Conservation (phyloP, 768 basidiomycete species). For the Panaeolus papilionaceus region DNA sequence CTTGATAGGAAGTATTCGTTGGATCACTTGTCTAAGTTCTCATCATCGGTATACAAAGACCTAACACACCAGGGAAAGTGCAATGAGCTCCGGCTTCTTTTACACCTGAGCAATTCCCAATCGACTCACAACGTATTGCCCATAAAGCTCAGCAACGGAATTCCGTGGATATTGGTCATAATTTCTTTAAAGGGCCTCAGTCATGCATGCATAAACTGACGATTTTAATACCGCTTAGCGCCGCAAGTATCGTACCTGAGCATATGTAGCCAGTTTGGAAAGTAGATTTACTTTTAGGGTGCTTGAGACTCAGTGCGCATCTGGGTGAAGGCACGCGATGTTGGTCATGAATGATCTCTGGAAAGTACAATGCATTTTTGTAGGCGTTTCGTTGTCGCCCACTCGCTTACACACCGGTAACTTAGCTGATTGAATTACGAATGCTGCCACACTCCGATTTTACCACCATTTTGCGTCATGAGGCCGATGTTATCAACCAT, state of each 20-base stretch:
- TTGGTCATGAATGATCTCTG: background rate
- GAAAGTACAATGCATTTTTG: background rate
- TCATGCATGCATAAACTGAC: background rate
- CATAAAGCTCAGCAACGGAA: background rate
- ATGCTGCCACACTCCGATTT: background rate
- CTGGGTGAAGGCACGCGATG: background rate
- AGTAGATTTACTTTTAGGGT: no score
- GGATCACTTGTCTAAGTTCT: no score
- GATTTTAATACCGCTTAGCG: constrained; percentile 8
- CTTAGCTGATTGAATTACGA: background rate
- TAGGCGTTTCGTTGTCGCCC: background rate
- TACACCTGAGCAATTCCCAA: no score
- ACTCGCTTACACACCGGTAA: background rate
- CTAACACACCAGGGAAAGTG: no score
- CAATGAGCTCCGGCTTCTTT: no score
- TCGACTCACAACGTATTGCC: no score
- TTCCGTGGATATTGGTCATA: background rate
- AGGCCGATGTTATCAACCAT: background rate
- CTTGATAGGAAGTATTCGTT: no score
- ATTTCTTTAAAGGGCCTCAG: background rate
- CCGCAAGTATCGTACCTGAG: background rate
- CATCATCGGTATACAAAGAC: no score
- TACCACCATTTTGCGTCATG: background rate
- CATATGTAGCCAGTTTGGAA: no score
- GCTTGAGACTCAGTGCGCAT: no score